phyloP scores from a whole-genome alignment of 371 early-diverging fungal species.

The Mucor sp. region DNA sequence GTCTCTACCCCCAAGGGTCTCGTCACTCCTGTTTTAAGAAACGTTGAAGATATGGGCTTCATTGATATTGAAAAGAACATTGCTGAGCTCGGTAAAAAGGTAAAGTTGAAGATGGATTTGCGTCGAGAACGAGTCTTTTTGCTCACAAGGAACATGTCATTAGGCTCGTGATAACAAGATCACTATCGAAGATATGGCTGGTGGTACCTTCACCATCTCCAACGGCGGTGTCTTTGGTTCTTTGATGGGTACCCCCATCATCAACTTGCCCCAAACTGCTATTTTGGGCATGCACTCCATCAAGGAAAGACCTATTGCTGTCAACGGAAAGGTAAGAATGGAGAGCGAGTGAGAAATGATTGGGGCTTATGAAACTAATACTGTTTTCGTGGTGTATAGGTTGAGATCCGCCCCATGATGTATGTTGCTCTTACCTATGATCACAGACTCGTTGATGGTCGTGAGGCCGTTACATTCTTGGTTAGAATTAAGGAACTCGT shows the following conservation, averaged over 20 bases:
- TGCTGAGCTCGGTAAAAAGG: constrained; percentile 85
- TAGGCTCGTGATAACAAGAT: constrained; percentile 94
- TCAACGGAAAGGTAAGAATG: constrained; percentile 79
- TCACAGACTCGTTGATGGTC: constrained; percentile 97
- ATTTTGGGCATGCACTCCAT: constrained; percentile 98
- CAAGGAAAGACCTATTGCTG: constrained; percentile 94
- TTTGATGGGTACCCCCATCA: constrained; percentile 96
- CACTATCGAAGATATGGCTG: constrained; percentile 95
- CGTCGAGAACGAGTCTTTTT: not conserved
- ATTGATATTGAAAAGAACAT: constrained; percentile 92
- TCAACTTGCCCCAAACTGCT: constrained; percentile 96
- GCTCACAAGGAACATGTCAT: not conserved
- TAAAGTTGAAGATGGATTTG: constrained; percentile 17
- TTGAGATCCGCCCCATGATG: constrained; percentile 98
- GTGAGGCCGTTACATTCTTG: constrained; percentile 98
- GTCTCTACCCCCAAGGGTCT: constrained; percentile 98
- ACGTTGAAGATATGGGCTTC: constrained; percentile 83
- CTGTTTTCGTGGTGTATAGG: constrained; percentile 31
- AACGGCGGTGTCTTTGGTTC: constrained; percentile 99
- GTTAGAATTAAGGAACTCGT: constrained; percentile 94
- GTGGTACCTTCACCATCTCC: constrained; percentile 98
- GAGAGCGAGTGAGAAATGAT: not conserved
- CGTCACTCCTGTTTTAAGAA: constrained; percentile 95
- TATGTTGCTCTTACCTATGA: constrained; percentile 97
- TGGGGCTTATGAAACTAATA: not conserved